A percentile compares a stretch with the other conserved stretches of the same genome.
These are phyloP conservation scores for Candida germanica DNA, from an alignment of 805 yeast genomes.

Conservation along the genomic window DNA sequence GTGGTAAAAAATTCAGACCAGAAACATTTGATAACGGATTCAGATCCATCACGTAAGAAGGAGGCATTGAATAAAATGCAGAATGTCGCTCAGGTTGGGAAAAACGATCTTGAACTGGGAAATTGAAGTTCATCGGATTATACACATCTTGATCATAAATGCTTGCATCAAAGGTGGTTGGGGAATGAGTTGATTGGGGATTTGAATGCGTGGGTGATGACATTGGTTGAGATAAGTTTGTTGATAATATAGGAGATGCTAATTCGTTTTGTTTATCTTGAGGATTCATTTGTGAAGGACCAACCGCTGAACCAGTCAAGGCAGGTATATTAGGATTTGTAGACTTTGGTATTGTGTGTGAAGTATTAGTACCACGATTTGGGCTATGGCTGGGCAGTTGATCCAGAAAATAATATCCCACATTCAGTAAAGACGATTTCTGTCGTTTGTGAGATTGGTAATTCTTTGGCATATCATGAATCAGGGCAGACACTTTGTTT, in stretches of 20 bases:
- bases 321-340: too few relatives aligned
- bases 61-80: conserved; percentile 6
- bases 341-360: too few relatives aligned
- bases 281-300: not conserved
- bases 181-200: conserved; percentile 5
- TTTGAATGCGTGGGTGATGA: conserved; percentile 9
- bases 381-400: conserved; percentile 3
- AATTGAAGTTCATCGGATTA: conserved; percentile 18
- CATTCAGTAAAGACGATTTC: conserved; percentile 32
- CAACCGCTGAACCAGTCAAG: too few relatives aligned
- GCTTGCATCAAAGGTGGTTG: conserved; percentile 9
- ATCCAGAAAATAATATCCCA: conserved; percentile 25
- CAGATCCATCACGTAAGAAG: conserved; percentile 5
- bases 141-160: conserved; percentile 12
- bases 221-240: conserved; percentile 2
- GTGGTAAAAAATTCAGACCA: not conserved
- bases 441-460: conserved; percentile 34
- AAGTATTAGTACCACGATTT: not conserved
- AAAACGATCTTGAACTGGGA: conserved; percentile 15
- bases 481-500: conserved; percentile 6
- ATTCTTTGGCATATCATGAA: conserved; percentile 18
- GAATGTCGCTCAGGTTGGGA: not conserved
- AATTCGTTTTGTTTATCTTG: not conserved
- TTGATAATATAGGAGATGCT: not conserved
- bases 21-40: not conserved